phyloP scores from a whole-genome alignment of 805 yeast genomes.

The Torulaspora gathmanii region DNA sequence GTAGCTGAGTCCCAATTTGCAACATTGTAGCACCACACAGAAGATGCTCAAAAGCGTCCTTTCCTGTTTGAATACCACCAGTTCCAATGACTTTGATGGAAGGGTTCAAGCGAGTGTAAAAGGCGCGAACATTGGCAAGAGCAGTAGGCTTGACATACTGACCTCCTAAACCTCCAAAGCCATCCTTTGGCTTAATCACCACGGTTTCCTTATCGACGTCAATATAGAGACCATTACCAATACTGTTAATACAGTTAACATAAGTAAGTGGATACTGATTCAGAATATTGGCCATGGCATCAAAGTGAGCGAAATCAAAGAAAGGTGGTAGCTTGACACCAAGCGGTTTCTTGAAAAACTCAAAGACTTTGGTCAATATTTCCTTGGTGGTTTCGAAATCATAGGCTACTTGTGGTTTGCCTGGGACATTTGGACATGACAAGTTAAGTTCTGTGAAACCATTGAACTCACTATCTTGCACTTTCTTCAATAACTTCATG shows the following conservation, averaged over 20 bases:
- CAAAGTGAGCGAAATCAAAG: conserved; percentile 35
- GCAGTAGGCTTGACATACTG: conserved; percentile 35
- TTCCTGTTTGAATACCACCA: conserved; percentile 32
- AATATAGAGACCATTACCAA: conserved; percentile 32
- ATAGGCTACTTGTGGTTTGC: conserved; percentile 34
- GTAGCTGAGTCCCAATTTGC: conserved; percentile 31
- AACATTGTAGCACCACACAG: conserved; percentile 34
- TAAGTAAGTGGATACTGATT: conserved; percentile 30
- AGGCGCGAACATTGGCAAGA: conserved; percentile 33
- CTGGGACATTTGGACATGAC: conserved; percentile 36
- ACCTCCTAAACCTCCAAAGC: conserved; percentile 36
- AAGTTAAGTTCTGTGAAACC: conserved; percentile 31
- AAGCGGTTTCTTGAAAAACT: conserved; percentile 30
- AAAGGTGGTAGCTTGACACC: conserved; percentile 34
- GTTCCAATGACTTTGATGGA: conserved; percentile 31
- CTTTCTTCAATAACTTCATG: conserved; percentile 19
- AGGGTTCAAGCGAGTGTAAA: conserved; percentile 31
- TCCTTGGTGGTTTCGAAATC: conserved; percentile 29
- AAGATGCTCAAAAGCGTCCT: conserved; percentile 33
- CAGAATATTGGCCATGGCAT: conserved; percentile 26
- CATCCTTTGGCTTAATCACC: conserved; percentile 33
- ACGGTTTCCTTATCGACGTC: conserved; percentile 29
- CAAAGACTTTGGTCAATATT: conserved; percentile 25
- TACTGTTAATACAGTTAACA: conserved; percentile 31
- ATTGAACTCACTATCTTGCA: conserved; percentile 28